Evolutionary conservation across 2,329 filamentous ascomycete genomes (phyloP), one percentile per base, ranked within the genome.

Genomic region (Colletotrichum phormii): DNA sequence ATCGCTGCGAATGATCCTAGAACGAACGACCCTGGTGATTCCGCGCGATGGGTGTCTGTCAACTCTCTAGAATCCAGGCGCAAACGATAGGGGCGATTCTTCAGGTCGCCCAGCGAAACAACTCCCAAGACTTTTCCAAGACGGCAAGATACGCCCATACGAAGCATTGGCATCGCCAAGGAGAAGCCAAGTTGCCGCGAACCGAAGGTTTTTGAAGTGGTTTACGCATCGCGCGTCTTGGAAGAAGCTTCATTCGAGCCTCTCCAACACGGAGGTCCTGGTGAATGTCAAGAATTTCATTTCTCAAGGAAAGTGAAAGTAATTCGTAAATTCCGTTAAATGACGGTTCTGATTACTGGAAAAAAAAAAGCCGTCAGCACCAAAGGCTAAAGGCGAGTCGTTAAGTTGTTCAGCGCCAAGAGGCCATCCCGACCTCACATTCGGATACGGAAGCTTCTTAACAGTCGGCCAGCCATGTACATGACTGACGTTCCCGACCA

Each of bases 141-240:
- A 57, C 71, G 71, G 71, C 61, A 71, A 29, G 35, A 55, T 65
- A 60, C 64, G 71, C 66, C 71, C 49, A 72, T 67, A 42, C 66
- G 71, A 67, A 70, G 46, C 60, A 71, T 73, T 65, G 49, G 54
- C 35, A 71, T 71, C 60, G 71, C 71, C 71, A 71, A 73, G 71
- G 42, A 24, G 24, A 2, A 51, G 35, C 31, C 60, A 31, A 49
- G n/a, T 46, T 24, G 64, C 59, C 46, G 46, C 18, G 22, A 72
- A 33, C 69, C 64, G 69, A 72, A 72, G 55, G 9, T 37, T 24
- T 57, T 54, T 37, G n/a, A 7, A n/a, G 13, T 31, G 37, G 7
- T 61, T 5, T 18, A 46, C 26, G 61, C 26, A 64, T 35, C 35
- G 26, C 11, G 13, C 2, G 35, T 60, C 66, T 71, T 24, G 13